Evolutionary conservation across 139 green algal species (phyloP).

Genomic region (Picochlorum sp.): DNA sequence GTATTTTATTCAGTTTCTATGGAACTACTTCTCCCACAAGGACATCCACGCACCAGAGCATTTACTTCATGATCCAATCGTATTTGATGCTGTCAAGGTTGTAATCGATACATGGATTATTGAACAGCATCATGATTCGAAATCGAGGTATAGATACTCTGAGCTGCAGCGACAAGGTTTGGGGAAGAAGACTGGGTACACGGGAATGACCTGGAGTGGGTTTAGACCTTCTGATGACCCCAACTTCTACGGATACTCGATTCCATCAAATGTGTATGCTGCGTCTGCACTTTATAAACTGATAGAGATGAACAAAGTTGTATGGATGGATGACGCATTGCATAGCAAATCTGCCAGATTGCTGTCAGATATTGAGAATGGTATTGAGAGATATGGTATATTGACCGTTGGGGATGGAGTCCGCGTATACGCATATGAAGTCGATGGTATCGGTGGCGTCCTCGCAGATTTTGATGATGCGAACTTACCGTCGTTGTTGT

Average conservation of each 20-base stretch:
- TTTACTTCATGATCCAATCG: conserved; percentile 23
- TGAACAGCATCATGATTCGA: conserved; percentile 48
- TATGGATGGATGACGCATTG: conserved; percentile 35
- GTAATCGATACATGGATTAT: conserved; percentile 33
- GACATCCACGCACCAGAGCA: conserved; percentile 15
- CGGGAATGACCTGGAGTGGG: conserved; percentile 56
- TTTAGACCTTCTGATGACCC: conserved; percentile 53
- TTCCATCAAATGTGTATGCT: conserved; percentile 46
- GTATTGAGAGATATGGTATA: conserved; percentile 35
- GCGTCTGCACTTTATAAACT: conserved; percentile 38
- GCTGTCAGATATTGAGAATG: conserved; percentile 25
- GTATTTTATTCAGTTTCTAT: conserved; percentile 56
- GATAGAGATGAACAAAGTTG: conserved; percentile 31
- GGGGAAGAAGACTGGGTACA: conserved; percentile 28
- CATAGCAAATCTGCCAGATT: conserved; percentile 5
- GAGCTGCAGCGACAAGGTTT: conserved; percentile 40
- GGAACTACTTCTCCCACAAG: conserved; percentile 36
- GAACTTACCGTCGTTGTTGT: conserved; percentile 54
- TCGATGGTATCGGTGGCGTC: conserved; percentile 41
- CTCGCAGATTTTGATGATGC: conserved; percentile 48
- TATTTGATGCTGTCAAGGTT: conserved; percentile 39
- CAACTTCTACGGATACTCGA: conserved; percentile 38
- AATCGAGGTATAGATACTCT: conserved; percentile 38
- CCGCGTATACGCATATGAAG: conserved; percentile 51
- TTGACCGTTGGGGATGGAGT: conserved; percentile 10